A percentile compares a stretch with the other conserved stretches of the same genome.
phyloP scores from a whole-genome alignment of 2,329 filamentous ascomycete species.

The Emergomyces orientalis region DNA sequence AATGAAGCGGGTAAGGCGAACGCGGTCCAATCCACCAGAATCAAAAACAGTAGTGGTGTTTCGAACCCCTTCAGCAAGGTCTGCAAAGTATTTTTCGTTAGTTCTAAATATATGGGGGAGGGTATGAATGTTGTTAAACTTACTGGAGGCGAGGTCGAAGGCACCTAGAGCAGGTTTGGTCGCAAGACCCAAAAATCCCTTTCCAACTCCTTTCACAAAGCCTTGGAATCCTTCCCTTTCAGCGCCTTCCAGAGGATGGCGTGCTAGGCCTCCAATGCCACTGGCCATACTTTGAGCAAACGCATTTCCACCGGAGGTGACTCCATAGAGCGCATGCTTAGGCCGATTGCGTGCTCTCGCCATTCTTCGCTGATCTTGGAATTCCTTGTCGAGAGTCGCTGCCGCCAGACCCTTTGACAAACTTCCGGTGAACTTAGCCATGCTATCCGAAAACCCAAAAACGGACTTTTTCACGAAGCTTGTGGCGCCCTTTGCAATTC shows the following conservation, averaged over 20 bases:
- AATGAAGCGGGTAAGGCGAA: conserved; percentile 87
- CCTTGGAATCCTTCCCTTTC: conserved; percentile 90
- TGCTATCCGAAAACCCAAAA: conserved; percentile 92
- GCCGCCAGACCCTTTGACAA: conserved; percentile 94
- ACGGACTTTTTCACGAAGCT: conserved; percentile 98
- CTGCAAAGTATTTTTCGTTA: conserved; percentile 20
- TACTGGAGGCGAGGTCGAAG: conserved; percentile 84
- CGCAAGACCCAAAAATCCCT: conserved; percentile 84
- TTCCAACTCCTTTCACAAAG: conserved; percentile 96
- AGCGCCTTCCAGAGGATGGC: conserved; percentile 88
- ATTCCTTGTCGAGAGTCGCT: conserved; percentile 95
- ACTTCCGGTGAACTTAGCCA: conserved; percentile 95
- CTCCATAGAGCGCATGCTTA: conserved; percentile 93
- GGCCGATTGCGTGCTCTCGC: conserved; percentile 85
- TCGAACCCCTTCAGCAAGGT: conserved; percentile 92
- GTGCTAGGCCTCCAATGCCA: conserved; percentile 83
- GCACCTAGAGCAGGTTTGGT: conserved; percentile 96
- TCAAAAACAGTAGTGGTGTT: conserved; percentile 99
- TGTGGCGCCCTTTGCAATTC: conserved; percentile 91
- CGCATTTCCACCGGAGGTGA: conserved; percentile 89
- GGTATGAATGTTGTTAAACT: conserved; percentile 12
- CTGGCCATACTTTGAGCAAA: conserved; percentile 88
- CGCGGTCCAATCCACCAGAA: conserved; percentile 83
- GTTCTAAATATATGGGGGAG: background rate
- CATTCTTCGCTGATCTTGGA: conserved; percentile 92